These are phyloP conservation scores for Prinsepia uniflora DNA, from an alignment of 306 rosid species.

Conservation along the genomic window DNA sequence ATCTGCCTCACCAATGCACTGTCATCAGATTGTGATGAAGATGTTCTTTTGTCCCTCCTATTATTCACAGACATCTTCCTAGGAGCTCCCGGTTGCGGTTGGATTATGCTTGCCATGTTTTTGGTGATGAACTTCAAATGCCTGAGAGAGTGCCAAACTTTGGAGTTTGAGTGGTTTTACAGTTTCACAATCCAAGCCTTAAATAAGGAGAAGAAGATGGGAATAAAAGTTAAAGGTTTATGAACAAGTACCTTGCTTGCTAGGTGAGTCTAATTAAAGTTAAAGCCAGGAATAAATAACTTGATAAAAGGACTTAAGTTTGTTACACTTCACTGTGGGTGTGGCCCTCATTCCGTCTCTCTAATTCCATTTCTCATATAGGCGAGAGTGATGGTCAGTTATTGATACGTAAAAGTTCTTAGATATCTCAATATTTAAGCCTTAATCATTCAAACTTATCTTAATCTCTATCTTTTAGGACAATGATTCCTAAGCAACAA, in stretches of 20 bases:
- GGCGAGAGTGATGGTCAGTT: neutral
- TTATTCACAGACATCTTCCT: slow-evolving; percentile 8
- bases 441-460: neutral
- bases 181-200: slow-evolving; percentile 17
- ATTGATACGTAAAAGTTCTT: neutral
- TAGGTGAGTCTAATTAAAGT: slow-evolving; percentile 47
- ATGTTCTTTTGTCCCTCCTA: slow-evolving; percentile 45
- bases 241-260: slow-evolving; percentile 87
- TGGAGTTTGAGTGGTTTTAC: slow-evolving; percentile 22
- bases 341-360: neutral
- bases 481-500: neutral
- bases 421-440: neutral
- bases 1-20: slow-evolving; percentile 64
- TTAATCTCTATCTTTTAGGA: neutral
- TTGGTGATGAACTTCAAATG: slow-evolving; percentile 9
- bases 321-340: slow-evolving; percentile 2
- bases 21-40: slow-evolving; percentile 49
- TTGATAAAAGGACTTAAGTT: slow-evolving; percentile 22
- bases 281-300: slow-evolving; percentile 33
- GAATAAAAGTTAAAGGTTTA: slow-evolving; percentile 49
- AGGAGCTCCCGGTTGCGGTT: slow-evolving; percentile 7
- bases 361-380: neutral
- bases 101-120: slow-evolving; percentile 40
- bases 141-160: neutral
- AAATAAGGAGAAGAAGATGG: slow-evolving; percentile 36